These are phyloP conservation scores for Solanum hybrid DNA, from an alignment of 305 asterid genomes.

Conservation along the genomic window DNA sequence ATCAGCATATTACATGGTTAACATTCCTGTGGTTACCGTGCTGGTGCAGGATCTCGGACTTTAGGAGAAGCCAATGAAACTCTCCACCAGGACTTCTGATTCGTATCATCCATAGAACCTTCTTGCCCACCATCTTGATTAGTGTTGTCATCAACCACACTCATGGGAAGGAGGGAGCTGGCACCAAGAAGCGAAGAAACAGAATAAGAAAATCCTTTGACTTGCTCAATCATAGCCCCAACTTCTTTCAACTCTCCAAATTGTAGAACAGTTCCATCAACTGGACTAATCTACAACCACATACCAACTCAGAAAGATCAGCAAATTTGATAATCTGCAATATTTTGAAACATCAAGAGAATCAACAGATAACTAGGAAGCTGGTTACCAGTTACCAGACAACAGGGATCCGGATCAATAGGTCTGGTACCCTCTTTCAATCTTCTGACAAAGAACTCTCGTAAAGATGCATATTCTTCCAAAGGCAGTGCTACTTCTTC, in stretches of 20 bases:
- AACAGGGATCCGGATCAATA: constrained; percentile 50
- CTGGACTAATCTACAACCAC: constrained; percentile 72
- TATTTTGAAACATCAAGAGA: neutral
- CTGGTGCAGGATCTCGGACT: constrained; percentile 52
- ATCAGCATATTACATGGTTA: neutral
- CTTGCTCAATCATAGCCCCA: constrained; percentile 94
- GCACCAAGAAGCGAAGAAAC: constrained; percentile 80
- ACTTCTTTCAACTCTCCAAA: constrained; percentile 75
- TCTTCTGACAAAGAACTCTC: constrained; percentile 66
- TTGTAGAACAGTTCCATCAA: constrained; percentile 79
- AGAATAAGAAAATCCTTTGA: constrained; percentile 84
- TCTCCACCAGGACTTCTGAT: constrained; percentile 80
- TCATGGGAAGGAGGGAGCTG: constrained; percentile 50
- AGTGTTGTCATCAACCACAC: constrained; percentile 30
- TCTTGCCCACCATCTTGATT: constrained; percentile 35
- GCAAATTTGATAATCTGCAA: neutral
- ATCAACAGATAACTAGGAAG: constrained; percentile 19
- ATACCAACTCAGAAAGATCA: neutral
- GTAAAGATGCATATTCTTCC: constrained; percentile 80
- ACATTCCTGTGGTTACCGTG: constrained; percentile 35
- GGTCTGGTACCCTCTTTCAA: constrained; percentile 81
- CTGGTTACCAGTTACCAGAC: constrained; percentile 96
- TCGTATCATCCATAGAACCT: constrained; percentile 18
- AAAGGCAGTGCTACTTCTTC: constrained; percentile 76
- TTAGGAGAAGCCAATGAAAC: constrained; percentile 84